These are phyloP conservation scores for Ophiostoma quercus DNA, from an alignment of 2,329 filamentous ascomycete genomes.

Conservation along the genomic window DNA sequence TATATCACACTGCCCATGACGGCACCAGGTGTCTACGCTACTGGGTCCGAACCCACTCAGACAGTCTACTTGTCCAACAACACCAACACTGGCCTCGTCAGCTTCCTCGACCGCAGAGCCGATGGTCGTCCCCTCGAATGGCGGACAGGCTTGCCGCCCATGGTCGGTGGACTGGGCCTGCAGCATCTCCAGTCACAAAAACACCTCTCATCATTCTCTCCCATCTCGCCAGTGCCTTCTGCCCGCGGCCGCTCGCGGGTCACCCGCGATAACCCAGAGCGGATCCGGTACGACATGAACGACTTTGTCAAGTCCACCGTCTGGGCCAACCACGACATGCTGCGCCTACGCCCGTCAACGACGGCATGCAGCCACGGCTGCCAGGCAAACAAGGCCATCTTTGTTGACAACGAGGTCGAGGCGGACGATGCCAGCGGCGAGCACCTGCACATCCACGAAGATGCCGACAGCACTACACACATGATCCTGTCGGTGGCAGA, in stretches of 20 bases:
- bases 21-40: not conserved
- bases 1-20: not conserved
- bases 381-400: constrained; percentile 31
- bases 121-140: constrained; percentile 21
- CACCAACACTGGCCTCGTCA: constrained; percentile 16
- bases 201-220: not conserved
- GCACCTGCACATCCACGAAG: constrained; percentile 35
- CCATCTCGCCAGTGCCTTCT: not conserved
- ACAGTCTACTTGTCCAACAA: not conserved
- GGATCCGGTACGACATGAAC: constrained; percentile 23
- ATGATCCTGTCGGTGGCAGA: constrained; percentile 37
- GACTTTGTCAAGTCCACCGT: constrained; percentile 26
- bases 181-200: not conserved
- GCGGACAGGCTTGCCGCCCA: constrained; percentile 22
- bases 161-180: not conserved
- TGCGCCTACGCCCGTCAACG: constrained; percentile 31
- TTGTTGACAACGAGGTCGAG: constrained; percentile 17
- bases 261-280: constrained; percentile 10
- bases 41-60: not conserved
- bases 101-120: constrained; percentile 20
- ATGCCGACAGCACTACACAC: constrained; percentile 39
- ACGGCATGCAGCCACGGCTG: constrained; percentile 30
- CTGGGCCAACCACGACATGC: constrained; percentile 32
- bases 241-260: constrained; percentile 8
- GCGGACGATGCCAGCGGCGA: not conserved